Conservation (phyloP, 2,329 filamentous ascomycete species). For the Coniochaeta sp. region DNA sequence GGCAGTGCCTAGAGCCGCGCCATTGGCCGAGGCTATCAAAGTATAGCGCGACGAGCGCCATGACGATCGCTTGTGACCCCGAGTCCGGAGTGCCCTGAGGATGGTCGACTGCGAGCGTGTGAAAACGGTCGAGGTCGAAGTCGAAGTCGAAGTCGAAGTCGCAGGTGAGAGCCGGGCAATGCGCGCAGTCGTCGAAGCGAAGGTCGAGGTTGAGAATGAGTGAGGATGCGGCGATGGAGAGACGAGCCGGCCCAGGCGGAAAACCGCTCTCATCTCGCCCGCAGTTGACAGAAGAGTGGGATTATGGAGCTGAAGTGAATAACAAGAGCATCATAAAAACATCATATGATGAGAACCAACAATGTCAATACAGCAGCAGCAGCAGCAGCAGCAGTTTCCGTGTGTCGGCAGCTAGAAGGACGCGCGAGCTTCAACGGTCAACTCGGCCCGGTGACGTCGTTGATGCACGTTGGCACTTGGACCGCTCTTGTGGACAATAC, state of each 20-base stretch:
- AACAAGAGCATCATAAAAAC: not conserved
- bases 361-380: not conserved
- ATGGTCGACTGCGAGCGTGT: not conserved
- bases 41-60: slow-evolving; percentile 9
- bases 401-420: not conserved
- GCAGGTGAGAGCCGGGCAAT: not conserved
- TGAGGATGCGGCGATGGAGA: slow-evolving; percentile 16
- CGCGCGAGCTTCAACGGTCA: not conserved
- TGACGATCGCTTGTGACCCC: not conserved
- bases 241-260: slow-evolving; percentile 35
- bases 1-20: slow-evolving; percentile 41
- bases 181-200: not conserved
- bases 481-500: too few species aligned
- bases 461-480: too few species aligned
- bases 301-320: not conserved
- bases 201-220: not conserved
- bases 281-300: not conserved
- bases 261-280: slow-evolving; percentile 37
- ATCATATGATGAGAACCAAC: not conserved
- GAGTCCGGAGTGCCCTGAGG: not conserved
- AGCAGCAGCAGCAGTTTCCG: too few species aligned
- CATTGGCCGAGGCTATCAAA: slow-evolving; percentile 29
- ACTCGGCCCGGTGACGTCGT: slow-evolving; percentile 1
- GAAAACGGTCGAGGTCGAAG: not conserved
- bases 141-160: not conserved